A percentile compares a stretch with the other conserved stretches of the same genome.
phyloP scores from a whole-genome alignment of 306 rosid species.

The Glycyrrhiza uralensis region DNA sequence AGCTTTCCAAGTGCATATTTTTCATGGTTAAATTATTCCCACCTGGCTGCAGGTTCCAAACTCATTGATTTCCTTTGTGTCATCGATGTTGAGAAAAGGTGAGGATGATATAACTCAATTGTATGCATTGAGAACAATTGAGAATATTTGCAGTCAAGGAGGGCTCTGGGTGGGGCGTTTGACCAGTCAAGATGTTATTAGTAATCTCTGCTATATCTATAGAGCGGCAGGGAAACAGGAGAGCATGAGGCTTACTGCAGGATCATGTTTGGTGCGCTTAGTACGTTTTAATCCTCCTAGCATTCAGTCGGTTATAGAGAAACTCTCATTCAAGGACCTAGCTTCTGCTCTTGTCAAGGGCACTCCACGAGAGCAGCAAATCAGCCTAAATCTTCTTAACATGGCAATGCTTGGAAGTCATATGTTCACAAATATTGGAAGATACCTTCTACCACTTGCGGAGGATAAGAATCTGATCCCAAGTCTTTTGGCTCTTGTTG shows the following conservation, averaged over 20 bases:
- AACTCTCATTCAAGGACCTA: constrained; percentile 75
- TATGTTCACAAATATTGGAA: constrained; percentile 62
- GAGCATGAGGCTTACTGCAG: constrained; percentile 95
- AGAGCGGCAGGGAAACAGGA: constrained; percentile 91
- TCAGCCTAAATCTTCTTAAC: constrained; percentile 87
- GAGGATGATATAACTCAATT: constrained; percentile 93
- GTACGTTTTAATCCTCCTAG: constrained; percentile 79
- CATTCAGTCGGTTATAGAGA: constrained; percentile 70
- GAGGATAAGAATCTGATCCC: constrained; percentile 90
- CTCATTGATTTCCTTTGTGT: constrained; percentile 71
- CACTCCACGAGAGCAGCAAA: constrained; percentile 88
- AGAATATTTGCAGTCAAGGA: constrained; percentile 91
- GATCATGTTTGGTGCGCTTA: constrained; percentile 94
- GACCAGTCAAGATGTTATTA: constrained; percentile 74
- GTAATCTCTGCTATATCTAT: constrained; percentile 77
- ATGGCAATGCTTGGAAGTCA: constrained; percentile 90
- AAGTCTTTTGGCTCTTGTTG: constrained; percentile 67
- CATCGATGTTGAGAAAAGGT: constrained; percentile 85
- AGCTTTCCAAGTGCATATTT: constrained; percentile 1
- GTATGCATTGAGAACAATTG: constrained; percentile 90
- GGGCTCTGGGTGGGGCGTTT: constrained; percentile 87
- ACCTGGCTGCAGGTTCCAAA: constrained; percentile 67
- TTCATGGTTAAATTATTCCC: constrained; percentile 5
- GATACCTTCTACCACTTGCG: constrained; percentile 62
- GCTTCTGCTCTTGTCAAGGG: constrained; percentile 81